Percentiles rank a stretch among this genome's conserved stretches.
Conservation (phyloP, 1,139 yeast species). For the Saccharomyces uvarum region DNA sequence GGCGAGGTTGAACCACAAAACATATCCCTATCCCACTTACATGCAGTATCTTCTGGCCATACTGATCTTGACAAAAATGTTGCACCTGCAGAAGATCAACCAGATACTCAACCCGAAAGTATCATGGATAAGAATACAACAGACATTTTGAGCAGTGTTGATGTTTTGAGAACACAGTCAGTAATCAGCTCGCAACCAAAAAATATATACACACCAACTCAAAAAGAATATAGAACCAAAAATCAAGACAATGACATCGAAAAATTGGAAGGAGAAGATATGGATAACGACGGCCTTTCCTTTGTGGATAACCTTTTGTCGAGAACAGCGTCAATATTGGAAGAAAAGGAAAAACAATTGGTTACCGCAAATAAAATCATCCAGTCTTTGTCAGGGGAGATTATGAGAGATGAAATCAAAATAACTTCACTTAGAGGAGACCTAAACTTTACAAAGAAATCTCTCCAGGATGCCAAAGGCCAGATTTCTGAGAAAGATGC, state of each 20-base stretch:
- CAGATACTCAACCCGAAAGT: neutral
- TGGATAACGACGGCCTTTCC: neutral
- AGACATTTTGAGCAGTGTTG: neutral
- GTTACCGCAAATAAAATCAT: conserved; percentile 8
- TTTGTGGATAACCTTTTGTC: conserved; percentile 2
- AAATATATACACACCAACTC: neutral
- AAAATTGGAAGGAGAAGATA: neutral
- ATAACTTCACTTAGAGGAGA: conserved; percentile 15
- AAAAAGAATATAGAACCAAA: neutral
- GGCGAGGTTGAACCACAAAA: neutral
- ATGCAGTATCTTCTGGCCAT: neutral
- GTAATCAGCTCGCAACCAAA: neutral
- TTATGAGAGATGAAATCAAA: conserved; percentile 17
- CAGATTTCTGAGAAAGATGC: conserved; percentile 4
- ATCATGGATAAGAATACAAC: neutral
- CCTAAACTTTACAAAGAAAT: conserved; percentile 7
- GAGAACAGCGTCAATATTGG: conserved; percentile 9
- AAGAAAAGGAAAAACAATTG: conserved; percentile 9
- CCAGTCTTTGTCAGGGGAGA: conserved; percentile 12
- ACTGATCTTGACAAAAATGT: neutral
- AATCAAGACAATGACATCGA: neutral
- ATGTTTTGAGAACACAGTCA: neutral
- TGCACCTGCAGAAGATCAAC: neutral
- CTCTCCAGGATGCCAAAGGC: conserved; percentile 3
- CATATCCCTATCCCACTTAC: neutral